Conservation (phyloP, 2,329 filamentous ascomycete genomes). For the Penicillium polonicum region DNA sequence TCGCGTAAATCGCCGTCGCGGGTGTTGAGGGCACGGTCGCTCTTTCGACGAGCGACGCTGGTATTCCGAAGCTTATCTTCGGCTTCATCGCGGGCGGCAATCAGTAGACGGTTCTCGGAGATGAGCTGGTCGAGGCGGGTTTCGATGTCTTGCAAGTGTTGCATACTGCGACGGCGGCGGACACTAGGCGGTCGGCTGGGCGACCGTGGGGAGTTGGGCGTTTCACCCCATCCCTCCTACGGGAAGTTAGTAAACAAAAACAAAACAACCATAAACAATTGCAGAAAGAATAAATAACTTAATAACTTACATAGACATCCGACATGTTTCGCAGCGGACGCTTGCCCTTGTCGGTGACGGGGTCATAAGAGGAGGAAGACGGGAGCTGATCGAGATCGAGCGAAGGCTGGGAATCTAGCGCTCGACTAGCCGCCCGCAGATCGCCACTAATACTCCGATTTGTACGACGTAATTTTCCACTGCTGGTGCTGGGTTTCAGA, state of each 20-base stretch:
- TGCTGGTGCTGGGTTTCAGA: constrained; percentile 47
- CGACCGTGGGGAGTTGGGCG: constrained; percentile 78
- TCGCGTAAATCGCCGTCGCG: constrained; percentile 71
- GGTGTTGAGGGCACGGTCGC: constrained; percentile 59
- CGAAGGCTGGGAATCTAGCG: constrained; percentile 37
- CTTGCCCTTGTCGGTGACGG: constrained; percentile 83
- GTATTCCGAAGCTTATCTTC: constrained; percentile 63
- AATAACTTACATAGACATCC: constrained; percentile 82
- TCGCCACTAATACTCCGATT: constrained; percentile 71
- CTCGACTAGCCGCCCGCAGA: constrained; percentile 66
- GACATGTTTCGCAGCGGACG: constrained; percentile 81
- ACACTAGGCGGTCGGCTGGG: constrained; percentile 93
- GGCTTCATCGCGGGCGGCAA: constrained; percentile 67
- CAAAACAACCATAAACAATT: constrained; percentile 16
- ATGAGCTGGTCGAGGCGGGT: constrained; percentile 77
- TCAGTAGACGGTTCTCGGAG: constrained; percentile 77
- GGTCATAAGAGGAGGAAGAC: constrained; percentile 62
- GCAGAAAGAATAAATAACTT: constrained; percentile 17
- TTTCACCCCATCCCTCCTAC: constrained; percentile 92
- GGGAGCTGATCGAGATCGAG: constrained; percentile 41
- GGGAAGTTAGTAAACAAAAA: constrained; percentile 30
- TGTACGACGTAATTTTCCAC: constrained; percentile 64
- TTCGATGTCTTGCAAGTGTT: constrained; percentile 86
- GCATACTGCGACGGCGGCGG: constrained; percentile 96
- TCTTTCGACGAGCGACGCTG: constrained; percentile 54